Percentiles rank a stretch among this genome's conserved stretches.
phyloP scores from a whole-genome alignment of 257 asterid species.

The Solanum gandarillasii region DNA sequence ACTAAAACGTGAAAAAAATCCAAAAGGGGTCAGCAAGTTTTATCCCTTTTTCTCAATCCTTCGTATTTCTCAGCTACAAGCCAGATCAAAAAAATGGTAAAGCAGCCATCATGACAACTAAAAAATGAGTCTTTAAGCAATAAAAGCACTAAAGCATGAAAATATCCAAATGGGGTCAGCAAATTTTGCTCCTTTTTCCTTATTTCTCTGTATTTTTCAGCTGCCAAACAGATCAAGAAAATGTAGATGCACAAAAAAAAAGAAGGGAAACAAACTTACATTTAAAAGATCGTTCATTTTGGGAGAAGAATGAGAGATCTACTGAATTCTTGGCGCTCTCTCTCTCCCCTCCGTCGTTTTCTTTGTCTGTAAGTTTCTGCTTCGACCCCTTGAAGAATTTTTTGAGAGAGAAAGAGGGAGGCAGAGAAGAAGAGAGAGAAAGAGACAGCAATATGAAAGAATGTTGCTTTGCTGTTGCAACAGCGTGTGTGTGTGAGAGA shows the following conservation, averaged over 20 bases:
- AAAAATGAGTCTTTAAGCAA: background rate
- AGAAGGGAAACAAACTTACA: background rate
- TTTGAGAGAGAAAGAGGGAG: background rate
- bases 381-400: background rate
- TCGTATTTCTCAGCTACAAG: background rate
- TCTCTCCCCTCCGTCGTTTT: background rate
- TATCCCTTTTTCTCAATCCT: background rate
- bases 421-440: background rate
- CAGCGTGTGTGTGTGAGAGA: background rate
- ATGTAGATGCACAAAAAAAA: background rate
- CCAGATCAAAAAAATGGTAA: background rate
- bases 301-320: background rate
- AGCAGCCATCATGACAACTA: background rate
- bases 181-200: background rate
- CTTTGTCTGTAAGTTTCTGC: background rate
- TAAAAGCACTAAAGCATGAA: background rate
- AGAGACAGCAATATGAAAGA: background rate
- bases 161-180: background rate
- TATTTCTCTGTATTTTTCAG: background rate
- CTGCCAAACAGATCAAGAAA: background rate
- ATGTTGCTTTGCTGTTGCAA: constrained; percentile 6
- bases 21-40: background rate
- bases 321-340: background rate
- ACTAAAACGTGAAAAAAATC: background rate
- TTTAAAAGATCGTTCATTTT: constrained; percentile 1